A percentile compares a stretch with the other conserved stretches of the same genome.
Evolutionary conservation across 345 rosid genomes (phyloP).

Genomic region (Eucalyptus sideroxylon): DNA sequence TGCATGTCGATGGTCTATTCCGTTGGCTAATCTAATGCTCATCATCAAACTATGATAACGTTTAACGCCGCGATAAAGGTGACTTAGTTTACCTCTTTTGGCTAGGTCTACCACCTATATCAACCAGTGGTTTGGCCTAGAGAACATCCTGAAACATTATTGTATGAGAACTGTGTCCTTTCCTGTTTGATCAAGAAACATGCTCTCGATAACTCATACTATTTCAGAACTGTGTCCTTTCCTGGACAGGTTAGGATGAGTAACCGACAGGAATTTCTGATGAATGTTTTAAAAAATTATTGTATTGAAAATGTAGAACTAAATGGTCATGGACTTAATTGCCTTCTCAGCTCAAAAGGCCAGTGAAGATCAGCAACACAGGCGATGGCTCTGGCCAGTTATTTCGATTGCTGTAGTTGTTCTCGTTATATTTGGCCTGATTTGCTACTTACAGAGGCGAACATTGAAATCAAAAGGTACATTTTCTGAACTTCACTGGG

Average conservation of each 20-base stretch:
- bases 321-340: neutral
- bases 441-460: neutral
- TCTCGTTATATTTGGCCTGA: neutral
- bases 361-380: neutral
- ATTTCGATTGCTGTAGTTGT: constrained; percentile 2
- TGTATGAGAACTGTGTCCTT: too few relatives aligned
- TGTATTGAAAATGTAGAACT: neutral
- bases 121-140: too few relatives aligned
- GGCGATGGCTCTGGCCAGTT: neutral
- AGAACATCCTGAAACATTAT: too few relatives aligned
- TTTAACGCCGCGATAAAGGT: too few relatives aligned
- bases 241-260: constrained; percentile 1
- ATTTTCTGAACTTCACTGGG: neutral
- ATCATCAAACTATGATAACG: too few relatives aligned
- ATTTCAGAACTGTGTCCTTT: constrained; percentile 24
- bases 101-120: too few relatives aligned
- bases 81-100: too few relatives aligned
- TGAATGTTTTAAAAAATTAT: neutral
- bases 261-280: neutral
- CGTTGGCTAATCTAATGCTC: too few relatives aligned
- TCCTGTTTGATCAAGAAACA: too few relatives aligned
- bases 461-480: constrained; percentile 5
- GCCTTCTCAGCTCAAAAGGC: constrained; percentile 10
- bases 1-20: rapidly evolving
- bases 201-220: too few relatives aligned